Evolutionary conservation across 2,329 filamentous ascomycete genomes (phyloP), one percentile per base, ranked within the genome.

Genomic region (Venturia oleaginea): DNA sequence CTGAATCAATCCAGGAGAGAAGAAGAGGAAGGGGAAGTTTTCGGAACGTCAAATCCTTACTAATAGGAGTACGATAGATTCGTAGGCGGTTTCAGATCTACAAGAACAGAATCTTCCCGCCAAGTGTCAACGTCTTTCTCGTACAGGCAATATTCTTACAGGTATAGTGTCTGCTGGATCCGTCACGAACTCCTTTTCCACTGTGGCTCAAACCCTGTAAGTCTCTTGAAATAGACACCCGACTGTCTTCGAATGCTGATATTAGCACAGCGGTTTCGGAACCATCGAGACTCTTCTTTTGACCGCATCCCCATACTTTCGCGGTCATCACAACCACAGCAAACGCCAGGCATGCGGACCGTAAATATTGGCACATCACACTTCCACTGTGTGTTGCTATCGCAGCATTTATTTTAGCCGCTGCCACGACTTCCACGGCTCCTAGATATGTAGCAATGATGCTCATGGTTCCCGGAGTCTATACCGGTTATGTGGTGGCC

Each of bases 371-470:
- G 72, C 89, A 91, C 73, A 81, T 91, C 66, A 79, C 80, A 0
- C 64, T 84, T 1, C 87, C 88, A 0, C 78, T 90, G 15, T 81
- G 79, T 65, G 76, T 90, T 51, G 83, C 84, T 17, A 78, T 90
- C 3, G 76, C 76, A 0, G 83, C 85, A 3, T 91, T 88, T 75
- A 87, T 91, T 68, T 79, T 91, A 61, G 85, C 84, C 8, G 87
- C 86, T 1, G 78, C 84, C 0, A 90, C 88, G 0, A 84, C 80
- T 0, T 72, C 77, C 2, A 78, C 81, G 0, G 87, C 79, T 0
- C 83, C 87, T 0, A 80, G 88, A 42, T 91, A 91, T 67, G 74
- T 88, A 10, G 80, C 84, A 37, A 90, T 91, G 82, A 86, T 91
- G 81, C 77, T 91, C 46, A 90, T 91, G 85, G 79, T 82, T 51